Base-by-base conservation (phyloP, 1,284 basidiomycete species). In the Trametes versicolor region DNA sequence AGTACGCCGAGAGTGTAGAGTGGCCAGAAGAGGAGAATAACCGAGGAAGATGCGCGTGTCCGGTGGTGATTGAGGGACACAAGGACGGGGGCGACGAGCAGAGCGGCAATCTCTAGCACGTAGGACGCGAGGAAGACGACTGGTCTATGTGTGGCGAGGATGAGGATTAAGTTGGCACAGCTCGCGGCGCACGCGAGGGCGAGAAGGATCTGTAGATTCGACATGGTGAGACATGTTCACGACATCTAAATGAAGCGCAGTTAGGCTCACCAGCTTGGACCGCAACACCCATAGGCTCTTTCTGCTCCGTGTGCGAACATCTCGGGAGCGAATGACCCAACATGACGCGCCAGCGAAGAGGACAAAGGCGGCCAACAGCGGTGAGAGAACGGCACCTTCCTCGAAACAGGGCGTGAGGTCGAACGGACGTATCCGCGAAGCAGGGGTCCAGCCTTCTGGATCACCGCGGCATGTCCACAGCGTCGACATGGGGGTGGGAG, bases 331-430 rank as follows among this genome's bases (percentile, higher is more conserved):
- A 43, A 83, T 65, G 56, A 75, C 58, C 60, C 78, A 73, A 64
- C 80, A 75, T 63, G 81, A 83, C 25, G 78, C 65, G 25, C 82
- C 65, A 7, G 80, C 80, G 10, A 80, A 70, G 57, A 88, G 27
- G 53, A 88, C 65, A 63, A 93, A 76, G 21, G 83, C 41, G 2
- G 82, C 76, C 37, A 91, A 78, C 1, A 91, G 75, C 0, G 81
- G 72, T 0, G 90, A 81, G 2, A 92, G 75, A 0, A 95, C 51
- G n/a, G 90, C 74, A 36, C 86, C 88, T 68, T 93, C 89, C 73
- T 97, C 92, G 71, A 94, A 95, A 77, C 96, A 98, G 8, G 88
- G 85, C 0, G 95, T 93, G 15, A 93, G 74, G 78, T 98, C 96
- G 73, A 96, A 93, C 29, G 86, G 81, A 62, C 93, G 85, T 0